Percentiles rank a stretch among this genome's conserved stretches.
phyloP scores from a whole-genome alignment of 768 basidiomycete genomes.

The Sporobolomyces pararoseus region DNA sequence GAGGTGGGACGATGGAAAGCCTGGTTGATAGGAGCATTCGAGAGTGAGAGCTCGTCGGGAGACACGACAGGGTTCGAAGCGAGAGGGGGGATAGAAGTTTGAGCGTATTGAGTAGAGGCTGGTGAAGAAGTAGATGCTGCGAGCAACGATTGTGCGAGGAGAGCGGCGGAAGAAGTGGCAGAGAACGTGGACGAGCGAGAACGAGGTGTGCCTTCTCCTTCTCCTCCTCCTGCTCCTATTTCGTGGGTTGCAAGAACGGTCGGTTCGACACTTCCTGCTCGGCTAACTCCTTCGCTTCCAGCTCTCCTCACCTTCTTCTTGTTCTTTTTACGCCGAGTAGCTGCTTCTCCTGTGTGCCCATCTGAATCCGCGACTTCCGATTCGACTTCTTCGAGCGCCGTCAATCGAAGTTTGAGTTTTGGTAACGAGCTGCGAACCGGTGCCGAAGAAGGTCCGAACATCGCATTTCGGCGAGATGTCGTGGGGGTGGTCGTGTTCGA shows the following conservation, averaged over 20 bases:
- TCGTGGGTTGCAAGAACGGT: neutral
- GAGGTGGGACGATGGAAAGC: slow-evolving; percentile 9
- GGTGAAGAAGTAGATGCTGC: slow-evolving; percentile 22
- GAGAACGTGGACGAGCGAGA: slow-evolving; percentile 28
- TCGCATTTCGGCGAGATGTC: slow-evolving; percentile 7
- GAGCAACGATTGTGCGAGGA: slow-evolving; percentile 36
- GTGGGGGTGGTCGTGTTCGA: neutral
- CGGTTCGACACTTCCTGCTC: slow-evolving; percentile 28
- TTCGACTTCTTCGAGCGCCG: slow-evolving; percentile 33
- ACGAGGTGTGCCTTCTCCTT: neutral
- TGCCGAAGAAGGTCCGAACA: slow-evolving; percentile 20
- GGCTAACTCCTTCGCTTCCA: slow-evolving; percentile 33
- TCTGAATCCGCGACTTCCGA: slow-evolving; percentile 35
- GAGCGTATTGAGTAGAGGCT: neutral
- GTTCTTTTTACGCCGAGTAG: slow-evolving; percentile 26
- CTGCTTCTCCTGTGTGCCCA: slow-evolving; percentile 38
- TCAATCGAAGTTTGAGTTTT: slow-evolving; percentile 32
- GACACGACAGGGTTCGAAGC: slow-evolving; percentile 21
- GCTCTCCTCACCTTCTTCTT: slow-evolving; percentile 39
- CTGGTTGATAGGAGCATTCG: neutral
- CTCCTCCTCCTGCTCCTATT: slow-evolving; percentile 4
- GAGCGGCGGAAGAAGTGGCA: slow-evolving; percentile 24
- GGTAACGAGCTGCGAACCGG: slow-evolving; percentile 28
- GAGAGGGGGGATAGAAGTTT: neutral
- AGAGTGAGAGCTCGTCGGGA: slow-evolving; percentile 36